These are phyloP conservation scores for Saccharum spontaneum DNA, from an alignment of 176 grass and related monocot genomes.

Conservation along the genomic window DNA sequence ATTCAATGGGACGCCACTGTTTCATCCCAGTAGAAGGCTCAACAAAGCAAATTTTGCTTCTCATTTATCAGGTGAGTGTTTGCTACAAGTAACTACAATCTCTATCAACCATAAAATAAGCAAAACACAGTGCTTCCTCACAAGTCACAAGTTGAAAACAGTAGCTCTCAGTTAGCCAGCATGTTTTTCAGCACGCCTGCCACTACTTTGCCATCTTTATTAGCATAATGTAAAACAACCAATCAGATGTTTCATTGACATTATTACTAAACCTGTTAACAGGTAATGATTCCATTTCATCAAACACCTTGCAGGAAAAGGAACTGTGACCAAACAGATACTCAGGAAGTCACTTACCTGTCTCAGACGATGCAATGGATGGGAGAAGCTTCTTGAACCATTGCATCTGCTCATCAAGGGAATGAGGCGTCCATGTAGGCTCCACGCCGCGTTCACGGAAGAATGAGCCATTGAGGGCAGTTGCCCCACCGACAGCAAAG, in stretches of 20 bases:
- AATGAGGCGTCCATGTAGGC: conserved; percentile 62
- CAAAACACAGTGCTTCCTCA: neutral
- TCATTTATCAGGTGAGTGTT: conserved; percentile 20
- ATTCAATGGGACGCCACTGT: too few relatives aligned
- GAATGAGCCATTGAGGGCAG: conserved; percentile 59
- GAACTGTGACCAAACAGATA: neutral
- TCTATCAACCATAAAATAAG: conserved; percentile 11
- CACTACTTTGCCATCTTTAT: conserved; percentile 16
- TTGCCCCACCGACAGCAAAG: conserved; percentile 79
- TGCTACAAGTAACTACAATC: neutral
- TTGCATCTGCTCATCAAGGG: conserved; percentile 66
- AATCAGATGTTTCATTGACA: conserved; percentile 15
- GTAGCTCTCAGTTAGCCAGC: neutral
- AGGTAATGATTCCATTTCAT: conserved; percentile 6
- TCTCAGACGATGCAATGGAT: conserved; percentile 36
- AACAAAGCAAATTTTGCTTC: neutral
- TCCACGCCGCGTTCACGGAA: conserved; percentile 61
- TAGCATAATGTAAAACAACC: neutral
- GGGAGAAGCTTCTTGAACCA: conserved; percentile 82
- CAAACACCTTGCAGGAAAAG: neutral
- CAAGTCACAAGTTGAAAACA: conserved; percentile 15
- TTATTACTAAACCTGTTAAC: conserved; percentile 5
- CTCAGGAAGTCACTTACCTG: conserved; percentile 17
- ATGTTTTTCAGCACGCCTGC: conserved; percentile 10
- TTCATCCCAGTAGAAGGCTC: neutral